A percentile compares a stretch with the other conserved stretches of the same genome.
phyloP scores from a whole-genome alignment of 2,329 filamentous ascomycete species.

The Bipolaris victoriae region DNA sequence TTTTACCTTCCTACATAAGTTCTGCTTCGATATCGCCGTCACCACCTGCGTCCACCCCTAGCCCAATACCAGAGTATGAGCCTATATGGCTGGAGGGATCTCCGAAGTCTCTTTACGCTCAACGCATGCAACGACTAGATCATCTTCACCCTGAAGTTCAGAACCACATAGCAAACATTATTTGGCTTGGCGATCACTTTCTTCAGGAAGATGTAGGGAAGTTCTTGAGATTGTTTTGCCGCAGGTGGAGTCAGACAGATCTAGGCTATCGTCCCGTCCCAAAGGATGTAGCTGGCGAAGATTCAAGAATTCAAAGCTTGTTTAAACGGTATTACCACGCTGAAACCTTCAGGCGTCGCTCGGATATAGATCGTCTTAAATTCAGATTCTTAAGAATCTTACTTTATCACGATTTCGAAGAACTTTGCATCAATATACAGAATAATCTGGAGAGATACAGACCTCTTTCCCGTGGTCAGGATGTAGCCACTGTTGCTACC shows the following conservation, averaged over 20 bases:
- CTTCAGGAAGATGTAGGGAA: conserved; percentile 1
- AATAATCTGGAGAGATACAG: conserved; percentile 7
- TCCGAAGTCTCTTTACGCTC: conserved; percentile 4
- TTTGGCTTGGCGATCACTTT: conserved; percentile 6
- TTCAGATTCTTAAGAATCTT: conserved; percentile 4
- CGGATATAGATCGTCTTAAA: conserved; percentile 3
- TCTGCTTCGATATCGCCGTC: conserved; percentile 6
- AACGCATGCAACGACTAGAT: conserved; percentile 6
- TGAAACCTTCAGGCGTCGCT: conserved; percentile 5
- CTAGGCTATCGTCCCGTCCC: neutral
- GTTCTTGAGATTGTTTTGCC: conserved; percentile 7
- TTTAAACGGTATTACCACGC: conserved; percentile 2
- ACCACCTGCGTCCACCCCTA: conserved; percentile 2
- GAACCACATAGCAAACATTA: conserved; percentile 1
- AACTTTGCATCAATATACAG: conserved; percentile 7
- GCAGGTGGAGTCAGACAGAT: conserved; percentile 6
- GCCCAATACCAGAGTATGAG: conserved; percentile 1
- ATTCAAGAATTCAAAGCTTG: conserved; percentile 6
- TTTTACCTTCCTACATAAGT: conserved; percentile 10
- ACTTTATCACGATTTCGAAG: conserved; percentile 7
- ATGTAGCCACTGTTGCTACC: conserved; percentile 3
- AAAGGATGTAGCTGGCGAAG: neutral
- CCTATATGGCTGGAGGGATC: conserved; percentile 6
- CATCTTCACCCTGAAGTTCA: conserved; percentile 3
- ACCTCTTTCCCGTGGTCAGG: conserved; percentile 3